Evolutionary conservation across 202 grass and related monocot genomes (phyloP).

Genomic region (Dendrocalamus latiflorus): DNA sequence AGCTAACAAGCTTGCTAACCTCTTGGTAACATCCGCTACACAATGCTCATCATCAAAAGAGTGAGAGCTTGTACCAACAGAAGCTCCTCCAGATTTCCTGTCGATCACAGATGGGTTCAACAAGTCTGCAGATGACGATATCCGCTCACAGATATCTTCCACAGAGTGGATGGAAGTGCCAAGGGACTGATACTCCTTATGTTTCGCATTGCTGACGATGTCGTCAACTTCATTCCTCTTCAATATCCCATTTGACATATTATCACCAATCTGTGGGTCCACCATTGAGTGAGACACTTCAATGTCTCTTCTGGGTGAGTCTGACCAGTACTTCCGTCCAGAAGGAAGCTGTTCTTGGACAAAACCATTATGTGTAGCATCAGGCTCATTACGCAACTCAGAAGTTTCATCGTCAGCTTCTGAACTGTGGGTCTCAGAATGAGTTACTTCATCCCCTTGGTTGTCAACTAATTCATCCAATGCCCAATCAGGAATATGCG

Average conservation of each 20-base stretch:
- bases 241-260: conserved; percentile 17
- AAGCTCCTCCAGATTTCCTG: conserved; percentile 3
- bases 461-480: conserved; percentile 42
- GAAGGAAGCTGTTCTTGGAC: conserved; percentile 58
- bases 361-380: conserved; percentile 22
- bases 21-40: background rate
- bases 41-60: background rate
- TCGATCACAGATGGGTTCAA: background rate
- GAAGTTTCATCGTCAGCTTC: conserved; percentile 49
- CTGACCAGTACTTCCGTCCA: conserved; percentile 61
- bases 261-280: background rate
- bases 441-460: conserved; percentile 36
- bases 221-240: conserved; percentile 4
- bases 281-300: conserved; percentile 7
- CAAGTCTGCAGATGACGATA: background rate
- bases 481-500: conserved; percentile 58
- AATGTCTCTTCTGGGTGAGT: conserved; percentile 47
- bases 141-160: conserved; percentile 6
- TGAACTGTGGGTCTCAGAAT: conserved; percentile 41
- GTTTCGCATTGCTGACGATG: background rate
- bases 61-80: background rate
- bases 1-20: conserved; percentile 31
- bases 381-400: conserved; percentile 32
- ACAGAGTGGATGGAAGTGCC: background rate
- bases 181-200: background rate